Percentiles rank a stretch among this genome's conserved stretches.
Evolutionary conservation across 2,329 filamentous ascomycete species (phyloP).

Genomic region (Exophiala dermatitidis): DNA sequence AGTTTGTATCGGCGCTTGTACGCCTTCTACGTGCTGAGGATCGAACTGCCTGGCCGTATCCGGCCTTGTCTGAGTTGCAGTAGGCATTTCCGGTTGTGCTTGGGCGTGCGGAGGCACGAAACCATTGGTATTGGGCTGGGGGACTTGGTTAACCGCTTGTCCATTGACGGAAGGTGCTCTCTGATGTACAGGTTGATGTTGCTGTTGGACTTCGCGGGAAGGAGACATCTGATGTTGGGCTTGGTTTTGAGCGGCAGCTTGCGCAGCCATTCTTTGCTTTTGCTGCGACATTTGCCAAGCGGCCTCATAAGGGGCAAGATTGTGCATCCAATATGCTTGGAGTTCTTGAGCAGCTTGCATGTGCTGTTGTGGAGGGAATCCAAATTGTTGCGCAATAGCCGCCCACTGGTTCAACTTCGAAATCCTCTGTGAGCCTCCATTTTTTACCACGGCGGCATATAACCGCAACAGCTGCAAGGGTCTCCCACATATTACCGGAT

Average conservation of each 20-base stretch:
- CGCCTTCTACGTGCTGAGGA: slow-evolving; percentile 23
- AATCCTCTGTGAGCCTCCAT: slow-evolving; percentile 69
- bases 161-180: slow-evolving; percentile 26
- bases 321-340: slow-evolving; percentile 66
- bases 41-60: slow-evolving; percentile 28
- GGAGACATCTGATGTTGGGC: slow-evolving; percentile 35
- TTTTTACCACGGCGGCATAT: slow-evolving; percentile 69
- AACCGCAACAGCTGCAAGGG: slow-evolving; percentile 67
- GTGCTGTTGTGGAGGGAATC: slow-evolving; percentile 54
- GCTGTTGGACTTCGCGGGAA: slow-evolving; percentile 32
- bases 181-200: slow-evolving; percentile 28
- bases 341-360: slow-evolving; percentile 64
- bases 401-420: slow-evolving; percentile 66
- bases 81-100: slow-evolving; percentile 31
- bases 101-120: slow-evolving; percentile 26
- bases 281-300: slow-evolving; percentile 41
- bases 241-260: slow-evolving; percentile 37
- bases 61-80: slow-evolving; percentile 28
- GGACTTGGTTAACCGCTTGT: slow-evolving; percentile 21
- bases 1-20: slow-evolving; percentile 21
- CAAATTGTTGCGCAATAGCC: slow-evolving; percentile 58
- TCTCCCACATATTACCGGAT: slow-evolving; percentile 66
- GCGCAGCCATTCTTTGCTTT: slow-evolving; percentile 37
- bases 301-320: slow-evolving; percentile 65
- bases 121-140: slow-evolving; percentile 32